phyloP scores from a whole-genome alignment of 2,329 filamentous ascomycete species.

The Xylariaceae sp. region DNA sequence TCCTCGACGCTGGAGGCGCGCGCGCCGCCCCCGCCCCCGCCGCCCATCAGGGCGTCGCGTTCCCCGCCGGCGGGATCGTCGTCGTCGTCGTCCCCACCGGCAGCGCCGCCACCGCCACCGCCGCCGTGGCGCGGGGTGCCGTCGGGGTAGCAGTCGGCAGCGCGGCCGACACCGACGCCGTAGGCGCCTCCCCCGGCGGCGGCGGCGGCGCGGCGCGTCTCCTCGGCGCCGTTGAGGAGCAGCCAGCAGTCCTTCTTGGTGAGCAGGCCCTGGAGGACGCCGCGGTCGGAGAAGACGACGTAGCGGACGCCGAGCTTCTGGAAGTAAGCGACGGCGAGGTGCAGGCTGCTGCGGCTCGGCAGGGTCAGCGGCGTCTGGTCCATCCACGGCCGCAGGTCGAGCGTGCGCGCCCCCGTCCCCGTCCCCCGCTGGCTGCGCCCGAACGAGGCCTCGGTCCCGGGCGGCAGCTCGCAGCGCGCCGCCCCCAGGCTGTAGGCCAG shows the following conservation, averaged over 20 bases:
- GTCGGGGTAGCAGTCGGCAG: conserved; percentile 17
- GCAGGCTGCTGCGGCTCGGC: conserved; percentile 65
- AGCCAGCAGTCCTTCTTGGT: conserved; percentile 99
- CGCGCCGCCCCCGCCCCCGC: not conserved
- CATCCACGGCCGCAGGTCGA: conserved; percentile 96
- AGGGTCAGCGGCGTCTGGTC: conserved; percentile 95
- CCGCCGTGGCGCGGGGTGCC: conserved; percentile 30
- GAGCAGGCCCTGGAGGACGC: conserved; percentile 72
- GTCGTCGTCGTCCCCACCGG: not conserved
- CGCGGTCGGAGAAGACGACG: conserved; percentile 77
- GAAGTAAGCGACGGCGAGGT: conserved; percentile 88
- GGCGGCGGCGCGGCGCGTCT: conserved; percentile 37
- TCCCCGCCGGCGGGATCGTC: not conserved
- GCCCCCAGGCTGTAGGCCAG: conserved; percentile 71
- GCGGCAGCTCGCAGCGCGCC: conserved; percentile 50
- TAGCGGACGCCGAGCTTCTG: conserved; percentile 89
- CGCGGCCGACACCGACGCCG: conserved; percentile 7
- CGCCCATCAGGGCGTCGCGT: not conserved
- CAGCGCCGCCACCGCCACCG: not conserved
- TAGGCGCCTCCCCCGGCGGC: conserved; percentile 19
- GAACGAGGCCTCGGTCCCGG: conserved; percentile 76
- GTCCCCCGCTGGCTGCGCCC: conserved; percentile 61
- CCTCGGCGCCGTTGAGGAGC: conserved; percentile 71
- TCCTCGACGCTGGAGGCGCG: not conserved
- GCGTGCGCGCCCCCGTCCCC: conserved; percentile 65